Conservation (phyloP, 495 filamentous ascomycete species). For the Trichoderma virens region DNA sequence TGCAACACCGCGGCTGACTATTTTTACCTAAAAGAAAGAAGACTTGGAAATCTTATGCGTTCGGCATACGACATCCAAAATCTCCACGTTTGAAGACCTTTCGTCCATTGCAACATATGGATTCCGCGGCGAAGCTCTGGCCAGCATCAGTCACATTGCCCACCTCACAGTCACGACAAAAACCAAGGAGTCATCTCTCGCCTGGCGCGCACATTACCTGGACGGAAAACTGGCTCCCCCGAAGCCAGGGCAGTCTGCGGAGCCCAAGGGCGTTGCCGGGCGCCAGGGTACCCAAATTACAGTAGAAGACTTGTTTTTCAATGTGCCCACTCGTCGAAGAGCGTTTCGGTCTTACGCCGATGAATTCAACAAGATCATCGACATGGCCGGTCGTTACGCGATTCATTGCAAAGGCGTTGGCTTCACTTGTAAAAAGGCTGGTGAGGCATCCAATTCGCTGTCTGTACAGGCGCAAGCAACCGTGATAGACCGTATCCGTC, state of each 20-base stretch:
- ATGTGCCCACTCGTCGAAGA: constrained; percentile 77
- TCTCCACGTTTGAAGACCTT: constrained; percentile 93
- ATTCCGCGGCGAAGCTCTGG: constrained; percentile 93
- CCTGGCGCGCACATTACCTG: constrained; percentile 80
- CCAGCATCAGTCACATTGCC: constrained; percentile 97
- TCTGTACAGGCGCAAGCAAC: constrained; percentile 65
- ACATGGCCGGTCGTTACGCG: constrained; percentile 88
- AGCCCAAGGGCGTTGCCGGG: constrained; percentile 84
- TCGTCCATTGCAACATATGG: constrained; percentile 90
- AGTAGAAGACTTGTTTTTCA: constrained; percentile 97
- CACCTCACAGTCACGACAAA: constrained; percentile 93
- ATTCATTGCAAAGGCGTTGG: constrained; percentile 88
- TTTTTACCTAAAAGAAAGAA: constrained; percentile 52
- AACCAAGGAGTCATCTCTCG: constrained; percentile 80
- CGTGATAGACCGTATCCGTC: constrained; percentile 74
- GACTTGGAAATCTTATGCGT: constrained; percentile 93
- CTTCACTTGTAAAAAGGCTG: constrained; percentile 95
- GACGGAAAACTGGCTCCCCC: constrained; percentile 76
- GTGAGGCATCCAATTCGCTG: constrained; percentile 74
- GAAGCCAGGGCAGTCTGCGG: constrained; percentile 85
- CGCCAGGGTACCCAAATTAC: constrained; percentile 95
- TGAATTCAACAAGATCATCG: constrained; percentile 96
- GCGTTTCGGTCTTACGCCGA: constrained; percentile 90
- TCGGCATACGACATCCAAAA: constrained; percentile 92
- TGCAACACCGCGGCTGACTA: neutral